A percentile compares a stretch with the other conserved stretches of the same genome.
These are phyloP conservation scores for Phalaenopsis hybrid DNA, from an alignment of 116 monocot genomes.

Conservation along the genomic window DNA sequence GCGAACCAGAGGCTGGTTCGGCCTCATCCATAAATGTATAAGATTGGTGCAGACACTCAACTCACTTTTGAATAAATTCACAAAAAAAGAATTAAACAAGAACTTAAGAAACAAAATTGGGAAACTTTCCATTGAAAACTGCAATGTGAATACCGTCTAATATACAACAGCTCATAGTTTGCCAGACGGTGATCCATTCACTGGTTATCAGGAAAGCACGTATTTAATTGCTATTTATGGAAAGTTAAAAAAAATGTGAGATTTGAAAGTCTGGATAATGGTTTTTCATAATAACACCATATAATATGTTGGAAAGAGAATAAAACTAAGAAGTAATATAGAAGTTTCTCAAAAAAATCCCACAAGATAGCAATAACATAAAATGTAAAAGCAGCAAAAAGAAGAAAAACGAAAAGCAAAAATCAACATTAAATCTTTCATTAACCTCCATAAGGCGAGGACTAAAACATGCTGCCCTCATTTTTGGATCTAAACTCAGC, in stretches of 20 bases:
- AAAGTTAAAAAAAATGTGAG: not conserved
- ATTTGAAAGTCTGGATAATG: not conserved
- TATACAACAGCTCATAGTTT: no score
- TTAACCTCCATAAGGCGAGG: conserved; percentile 93
- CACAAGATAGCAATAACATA: no score
- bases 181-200: not conserved
- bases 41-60: no score
- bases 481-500: conserved; percentile 54
- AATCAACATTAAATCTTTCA: not conserved
- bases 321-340: not conserved
- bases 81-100: not conserved
- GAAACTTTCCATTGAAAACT: not conserved
- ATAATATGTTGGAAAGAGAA: not conserved
- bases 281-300: not conserved
- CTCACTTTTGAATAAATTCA: no score
- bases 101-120: not conserved
- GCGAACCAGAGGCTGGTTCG: no score
- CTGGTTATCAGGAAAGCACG: not conserved
- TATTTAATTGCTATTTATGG: not conserved
- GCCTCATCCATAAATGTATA: no score
- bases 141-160: not conserved
- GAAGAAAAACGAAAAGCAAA: not conserved
- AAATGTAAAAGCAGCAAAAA: not conserved
- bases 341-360: no score
- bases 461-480: conserved; percentile 60